Evolutionary conservation across 441 rosid species (phyloP).

Genomic region (Biscutella laevigata): DNA sequence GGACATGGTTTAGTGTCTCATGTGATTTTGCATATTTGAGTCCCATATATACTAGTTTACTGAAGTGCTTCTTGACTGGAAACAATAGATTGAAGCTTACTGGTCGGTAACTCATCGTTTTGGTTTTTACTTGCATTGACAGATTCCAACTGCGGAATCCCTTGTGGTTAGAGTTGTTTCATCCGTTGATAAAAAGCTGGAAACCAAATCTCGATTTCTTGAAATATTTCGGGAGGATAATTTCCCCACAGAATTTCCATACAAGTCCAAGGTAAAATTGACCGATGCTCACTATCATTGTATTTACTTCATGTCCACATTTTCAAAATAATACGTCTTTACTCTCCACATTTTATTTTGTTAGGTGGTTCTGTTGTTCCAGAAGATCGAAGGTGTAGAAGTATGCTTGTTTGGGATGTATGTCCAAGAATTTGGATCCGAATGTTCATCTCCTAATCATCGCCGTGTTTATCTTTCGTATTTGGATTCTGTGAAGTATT

Average conservation of each 20-base stretch:
- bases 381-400: constrained; percentile 99
- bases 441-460: constrained; percentile 73
- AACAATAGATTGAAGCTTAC: constrained; percentile 16
- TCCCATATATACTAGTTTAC: not conserved
- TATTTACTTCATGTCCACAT: not conserved
- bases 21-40: not conserved
- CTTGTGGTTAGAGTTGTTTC: constrained; percentile 96
- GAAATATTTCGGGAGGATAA: constrained; percentile 85
- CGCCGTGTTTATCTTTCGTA: constrained; percentile 94
- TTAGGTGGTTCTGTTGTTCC: constrained; percentile 83
- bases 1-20: constrained; percentile 8
- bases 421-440: constrained; percentile 98
- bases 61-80: not conserved
- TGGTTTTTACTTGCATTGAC: constrained; percentile 19
- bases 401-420: constrained; percentile 99
- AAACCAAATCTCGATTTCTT: constrained; percentile 90
- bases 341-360: constrained; percentile 39
- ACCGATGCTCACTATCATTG: not conserved
- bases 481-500: constrained; percentile 77
- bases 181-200: constrained; percentile 95
- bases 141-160: constrained; percentile 91
- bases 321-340: constrained; percentile 13
- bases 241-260: constrained; percentile 84
- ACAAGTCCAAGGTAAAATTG: constrained; percentile 70
- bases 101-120: constrained; percentile 6